phyloP scores from a whole-genome alignment of 106 monocot species.

The Dioscorea dumetorum region DNA sequence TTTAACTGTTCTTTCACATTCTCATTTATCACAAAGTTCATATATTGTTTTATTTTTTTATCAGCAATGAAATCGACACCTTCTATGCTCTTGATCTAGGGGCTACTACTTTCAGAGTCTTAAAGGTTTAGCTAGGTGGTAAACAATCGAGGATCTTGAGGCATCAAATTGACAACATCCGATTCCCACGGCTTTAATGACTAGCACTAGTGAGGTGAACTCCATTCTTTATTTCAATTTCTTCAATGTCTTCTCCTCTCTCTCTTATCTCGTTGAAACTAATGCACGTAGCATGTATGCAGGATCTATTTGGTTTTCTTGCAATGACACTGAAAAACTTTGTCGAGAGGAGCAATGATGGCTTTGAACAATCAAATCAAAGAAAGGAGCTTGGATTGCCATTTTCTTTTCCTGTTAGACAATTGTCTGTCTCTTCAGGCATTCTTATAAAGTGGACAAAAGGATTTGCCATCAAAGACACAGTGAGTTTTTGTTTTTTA shows the following conservation, averaged over 20 bases:
- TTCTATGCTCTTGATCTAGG: constrained; percentile 84
- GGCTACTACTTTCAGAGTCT: constrained; percentile 73
- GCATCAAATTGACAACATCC: constrained; percentile 39
- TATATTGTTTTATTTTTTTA: not conserved
- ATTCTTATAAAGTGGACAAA: constrained; percentile 83
- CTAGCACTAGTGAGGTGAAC: constrained; percentile 55
- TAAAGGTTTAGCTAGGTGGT: constrained; percentile 61
- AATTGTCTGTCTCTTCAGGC: constrained; percentile 74
- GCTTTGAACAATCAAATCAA: constrained; percentile 10
- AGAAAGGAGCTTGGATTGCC: constrained; percentile 67
- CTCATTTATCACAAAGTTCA: too few relatives aligned
- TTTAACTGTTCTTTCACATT: too few relatives aligned
- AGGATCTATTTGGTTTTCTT: too few relatives aligned
- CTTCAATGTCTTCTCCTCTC: not conserved
- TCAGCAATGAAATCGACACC: constrained; percentile 67
- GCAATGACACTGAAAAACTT: constrained; percentile 34
- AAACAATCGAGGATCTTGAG: constrained; percentile 31
- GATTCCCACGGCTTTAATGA: constrained; percentile 56
- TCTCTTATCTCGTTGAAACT: not conserved
- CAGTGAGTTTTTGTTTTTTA: too few relatives aligned
- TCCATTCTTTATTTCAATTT: not conserved
- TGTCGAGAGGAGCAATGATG: constrained; percentile 28
- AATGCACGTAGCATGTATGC: constrained; percentile 4
- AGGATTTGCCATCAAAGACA: too few relatives aligned
- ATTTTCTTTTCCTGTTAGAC: constrained; percentile 78